Base-by-base conservation (phyloP, 768 basidiomycete genomes). In the Lactarius quietus region DNA sequence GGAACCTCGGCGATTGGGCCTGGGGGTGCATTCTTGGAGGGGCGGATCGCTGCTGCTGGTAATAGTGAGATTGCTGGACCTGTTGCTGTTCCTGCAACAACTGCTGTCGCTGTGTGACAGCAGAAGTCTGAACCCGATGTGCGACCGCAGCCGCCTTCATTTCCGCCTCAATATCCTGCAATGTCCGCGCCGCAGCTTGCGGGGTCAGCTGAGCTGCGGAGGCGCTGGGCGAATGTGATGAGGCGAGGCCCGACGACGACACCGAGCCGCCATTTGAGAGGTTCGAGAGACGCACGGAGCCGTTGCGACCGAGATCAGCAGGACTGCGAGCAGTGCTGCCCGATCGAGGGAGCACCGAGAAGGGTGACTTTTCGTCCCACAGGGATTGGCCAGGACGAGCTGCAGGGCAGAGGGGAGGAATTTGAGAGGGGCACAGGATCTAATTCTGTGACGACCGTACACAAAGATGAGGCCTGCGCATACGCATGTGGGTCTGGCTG, bases 131-230 rank as follows among this genome's bases (percentile, higher is more conserved):
- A 69, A 70, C 43, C 9, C 72, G 73, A 57, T 73, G 71, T 31
- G 72, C 71, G 3, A 66, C 69, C 33, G 84, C 84, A 26, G 80
- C 82, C 8, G 82, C 81, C n/a, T 82, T 81, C 89, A 93, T 91
- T 74, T 94, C 92, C 3, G 86, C 84, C 71, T 94, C 92, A 64
- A 94, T 87, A 69, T 94, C 92, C 69, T 90, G 86, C 31, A 93
- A 73, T 0, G 90, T 92, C 23, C 86, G 67, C 58, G 52, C 59
- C 9, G 58, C 62, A 7, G 62, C 45, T 23, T 69, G 61, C 15
- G 53, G 51, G 31, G 80, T 80, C 6, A 71, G 72, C 48, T 78
- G 78, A 60, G 69, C 62, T 29, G 57, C 57, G 35, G 67, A 29
- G n/a, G 62, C 23, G 45, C 69, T 41, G 31, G 65, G 57, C 28